A percentile compares a stretch with the other conserved stretches of the same genome.
Conservation (phyloP, 2,329 filamentous ascomycete species). For the Arthrobotrys conoides region DNA sequence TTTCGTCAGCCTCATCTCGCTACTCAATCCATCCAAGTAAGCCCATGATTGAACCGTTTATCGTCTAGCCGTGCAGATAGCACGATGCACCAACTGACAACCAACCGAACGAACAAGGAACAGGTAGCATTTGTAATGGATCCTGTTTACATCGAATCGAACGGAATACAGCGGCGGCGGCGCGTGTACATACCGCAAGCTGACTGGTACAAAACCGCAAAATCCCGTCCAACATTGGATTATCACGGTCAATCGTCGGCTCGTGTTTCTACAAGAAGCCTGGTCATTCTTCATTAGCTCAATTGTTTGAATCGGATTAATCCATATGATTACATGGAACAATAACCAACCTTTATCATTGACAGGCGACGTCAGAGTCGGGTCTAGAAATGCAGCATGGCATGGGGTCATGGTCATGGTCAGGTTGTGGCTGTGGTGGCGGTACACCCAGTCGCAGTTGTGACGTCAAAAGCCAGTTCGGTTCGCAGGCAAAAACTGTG, state of each 20-base stretch:
- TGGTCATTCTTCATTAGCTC: too few relatives aligned
- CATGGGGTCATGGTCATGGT: background rate
- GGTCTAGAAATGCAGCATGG: too few relatives aligned
- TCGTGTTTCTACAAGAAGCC: slow-evolving; percentile 23
- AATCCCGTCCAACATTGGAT: slow-evolving; percentile 3
- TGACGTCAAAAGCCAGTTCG: slow-evolving; percentile 39
- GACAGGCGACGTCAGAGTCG: too few relatives aligned
- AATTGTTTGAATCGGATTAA: too few relatives aligned
- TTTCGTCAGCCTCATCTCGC: background rate
- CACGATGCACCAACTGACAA: background rate
- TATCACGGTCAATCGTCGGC: background rate
- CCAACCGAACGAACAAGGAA: background rate
- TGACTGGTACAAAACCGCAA: slow-evolving; percentile 30
- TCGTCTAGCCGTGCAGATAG: background rate
- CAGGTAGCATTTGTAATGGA: background rate
- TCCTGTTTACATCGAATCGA: background rate
- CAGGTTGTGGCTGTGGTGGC: slow-evolving; percentile 34
- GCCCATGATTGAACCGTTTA: background rate
- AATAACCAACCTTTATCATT: too few relatives aligned
- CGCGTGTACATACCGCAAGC: slow-evolving; percentile 39
- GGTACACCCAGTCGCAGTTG: slow-evolving; percentile 18
- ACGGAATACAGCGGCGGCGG: background rate
- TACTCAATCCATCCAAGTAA: background rate
- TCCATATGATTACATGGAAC: too few relatives aligned
- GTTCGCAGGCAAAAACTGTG: slow-evolving; percentile 5